These are phyloP conservation scores for Geotrichum citri-aurantii DNA, from an alignment of 1,139 yeast species.

Conservation along the genomic window DNA sequence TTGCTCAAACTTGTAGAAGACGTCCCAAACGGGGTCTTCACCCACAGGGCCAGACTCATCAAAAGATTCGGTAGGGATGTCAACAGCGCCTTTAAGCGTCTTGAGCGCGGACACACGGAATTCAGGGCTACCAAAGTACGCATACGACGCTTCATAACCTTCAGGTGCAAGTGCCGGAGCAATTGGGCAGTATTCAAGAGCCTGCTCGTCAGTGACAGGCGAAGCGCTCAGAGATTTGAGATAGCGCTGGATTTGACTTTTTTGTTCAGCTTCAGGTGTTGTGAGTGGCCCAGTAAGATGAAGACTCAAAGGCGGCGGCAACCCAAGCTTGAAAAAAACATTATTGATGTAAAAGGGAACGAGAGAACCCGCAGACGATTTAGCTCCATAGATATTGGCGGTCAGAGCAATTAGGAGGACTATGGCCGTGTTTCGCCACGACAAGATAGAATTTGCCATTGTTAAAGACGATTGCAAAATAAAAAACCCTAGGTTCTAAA, in stretches of 20 bases:
- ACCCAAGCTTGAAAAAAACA: neutral
- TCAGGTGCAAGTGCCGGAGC: neutral
- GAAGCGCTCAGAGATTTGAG: neutral
- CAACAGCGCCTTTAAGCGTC: slow-evolving; percentile 43
- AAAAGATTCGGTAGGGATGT: slow-evolving; percentile 55
- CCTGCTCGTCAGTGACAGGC: neutral
- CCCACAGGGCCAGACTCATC: slow-evolving; percentile 46
- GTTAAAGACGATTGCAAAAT: neutral
- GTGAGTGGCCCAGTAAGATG: neutral
- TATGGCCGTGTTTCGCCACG: neutral
- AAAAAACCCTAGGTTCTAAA: no score
- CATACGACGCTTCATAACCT: neutral
- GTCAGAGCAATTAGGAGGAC: neutral
- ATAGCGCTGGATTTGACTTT: neutral
- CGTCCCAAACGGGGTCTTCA: slow-evolving; percentile 36
- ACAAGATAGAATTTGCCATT: neutral
- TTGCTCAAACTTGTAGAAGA: slow-evolving; percentile 49
- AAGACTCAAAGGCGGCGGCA: neutral
- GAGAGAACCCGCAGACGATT: neutral
- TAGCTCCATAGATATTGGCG: neutral
- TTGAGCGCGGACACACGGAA: slow-evolving; percentile 10
- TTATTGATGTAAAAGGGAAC: neutral
- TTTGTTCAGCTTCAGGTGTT: neutral
- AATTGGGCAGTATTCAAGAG: neutral
- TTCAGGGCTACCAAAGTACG: slow-evolving; percentile 10